Evolutionary conservation across 192 early-diverging fungal species (phyloP).

Genomic region (Backusella australiensis): DNA sequence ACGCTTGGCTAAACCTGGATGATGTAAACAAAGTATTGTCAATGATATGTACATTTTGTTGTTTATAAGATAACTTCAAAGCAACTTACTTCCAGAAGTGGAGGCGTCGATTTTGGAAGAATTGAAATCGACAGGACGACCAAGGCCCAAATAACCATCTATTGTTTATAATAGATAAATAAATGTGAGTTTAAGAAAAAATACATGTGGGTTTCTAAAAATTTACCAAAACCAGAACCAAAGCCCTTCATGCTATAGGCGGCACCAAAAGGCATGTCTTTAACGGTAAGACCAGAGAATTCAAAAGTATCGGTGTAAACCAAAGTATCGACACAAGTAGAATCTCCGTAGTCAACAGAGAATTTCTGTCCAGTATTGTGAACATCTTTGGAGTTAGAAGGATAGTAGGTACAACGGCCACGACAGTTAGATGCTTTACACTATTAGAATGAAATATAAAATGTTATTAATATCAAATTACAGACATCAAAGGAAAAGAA

Average conservation of each 20-base stretch:
- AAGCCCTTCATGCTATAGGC: slow-evolving; percentile 37
- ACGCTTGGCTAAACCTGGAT: slow-evolving; percentile 19
- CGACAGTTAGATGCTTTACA: slow-evolving; percentile 32
- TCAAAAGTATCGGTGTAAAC: slow-evolving; percentile 29
- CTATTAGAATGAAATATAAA: slow-evolving; percentile 12
- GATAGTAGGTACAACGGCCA: slow-evolving; percentile 37
- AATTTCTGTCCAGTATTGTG: slow-evolving; percentile 27
- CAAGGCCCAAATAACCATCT: slow-evolving; percentile 37
- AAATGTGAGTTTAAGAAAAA: not conserved
- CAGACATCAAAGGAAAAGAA: not conserved
- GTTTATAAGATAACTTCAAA: not conserved
- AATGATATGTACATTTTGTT: not conserved
- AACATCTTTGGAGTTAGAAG: slow-evolving; percentile 16
- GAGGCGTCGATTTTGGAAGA: slow-evolving; percentile 13
- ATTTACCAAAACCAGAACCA: slow-evolving; percentile 22
- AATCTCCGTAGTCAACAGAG: slow-evolving; percentile 31
- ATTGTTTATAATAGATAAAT: not conserved
- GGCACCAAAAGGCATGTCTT: slow-evolving; percentile 35
- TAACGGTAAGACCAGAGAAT: slow-evolving; percentile 28
- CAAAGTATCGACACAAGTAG: slow-evolving; percentile 29
- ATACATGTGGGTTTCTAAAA: not conserved
- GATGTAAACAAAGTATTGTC: not conserved
- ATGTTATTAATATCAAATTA: not conserved
- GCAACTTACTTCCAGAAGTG: not conserved
- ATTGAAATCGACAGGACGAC: slow-evolving; percentile 33